phyloP scores from a whole-genome alignment of 1,139 yeast species.

The Groenewaldozyma sp. region DNA sequence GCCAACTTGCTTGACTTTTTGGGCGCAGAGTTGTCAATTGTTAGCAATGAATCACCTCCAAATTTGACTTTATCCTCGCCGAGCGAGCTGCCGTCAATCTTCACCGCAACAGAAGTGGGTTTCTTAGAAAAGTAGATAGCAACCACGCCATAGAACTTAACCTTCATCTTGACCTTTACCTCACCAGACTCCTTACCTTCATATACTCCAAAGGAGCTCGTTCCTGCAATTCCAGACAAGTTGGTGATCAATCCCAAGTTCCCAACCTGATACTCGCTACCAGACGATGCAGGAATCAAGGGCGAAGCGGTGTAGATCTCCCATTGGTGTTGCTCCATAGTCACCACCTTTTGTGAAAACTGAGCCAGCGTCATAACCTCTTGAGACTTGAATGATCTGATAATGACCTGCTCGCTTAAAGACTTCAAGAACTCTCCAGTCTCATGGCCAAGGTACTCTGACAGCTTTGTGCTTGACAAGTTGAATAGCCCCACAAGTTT shows the following conservation, averaged over 20 bases:
- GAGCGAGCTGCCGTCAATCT: neutral
- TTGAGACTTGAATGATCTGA: conserved; percentile 15
- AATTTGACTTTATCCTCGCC: no score
- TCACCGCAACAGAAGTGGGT: neutral
- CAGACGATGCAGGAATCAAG: conserved; percentile 10
- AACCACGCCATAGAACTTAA: conserved; percentile 16
- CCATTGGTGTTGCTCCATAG: conserved; percentile 15
- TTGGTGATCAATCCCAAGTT: conserved; percentile 19
- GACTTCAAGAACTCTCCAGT: conserved; percentile 1
- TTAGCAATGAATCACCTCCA: no score
- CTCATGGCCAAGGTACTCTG: conserved; percentile 8
- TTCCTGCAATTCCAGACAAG: conserved; percentile 16
- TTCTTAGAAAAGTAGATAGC: conserved; percentile 11
- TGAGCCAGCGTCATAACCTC: conserved; percentile 9
- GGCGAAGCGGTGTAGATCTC: conserved; percentile 20
- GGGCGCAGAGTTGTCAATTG: no score
- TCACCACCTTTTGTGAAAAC: conserved; percentile 9
- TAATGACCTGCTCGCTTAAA: conserved; percentile 9
- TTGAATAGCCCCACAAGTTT: conserved; percentile 18
- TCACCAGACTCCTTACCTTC: neutral
- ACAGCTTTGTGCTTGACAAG: conserved; percentile 12
- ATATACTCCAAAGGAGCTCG: conserved; percentile 7
- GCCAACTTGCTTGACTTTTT: no score
- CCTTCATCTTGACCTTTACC: conserved; percentile 5
- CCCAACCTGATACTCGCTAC: conserved; percentile 12